Evolutionary conservation across 306 rosid species (phyloP), one percentile per base, ranked within the genome.

Genomic region (Dalbergia oliveri): DNA sequence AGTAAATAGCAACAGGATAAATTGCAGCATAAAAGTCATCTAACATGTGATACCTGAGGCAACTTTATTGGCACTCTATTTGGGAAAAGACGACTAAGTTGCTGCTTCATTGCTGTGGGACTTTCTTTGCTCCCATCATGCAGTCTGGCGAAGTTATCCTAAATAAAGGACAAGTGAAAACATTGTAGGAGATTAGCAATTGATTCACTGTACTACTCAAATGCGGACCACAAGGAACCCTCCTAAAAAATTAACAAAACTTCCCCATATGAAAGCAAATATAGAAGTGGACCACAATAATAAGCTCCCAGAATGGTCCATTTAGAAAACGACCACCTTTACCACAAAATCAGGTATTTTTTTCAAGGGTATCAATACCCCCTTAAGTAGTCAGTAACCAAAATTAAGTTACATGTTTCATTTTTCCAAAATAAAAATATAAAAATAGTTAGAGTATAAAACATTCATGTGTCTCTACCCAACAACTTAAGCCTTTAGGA

Each of bases 41-140:
- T 61, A 14, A 61, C 51, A 10, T 8, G 35, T 37, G 39, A 62
- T 89, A 94, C 99, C 99, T 91, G 98, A 66, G 99, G 99, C 75
- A 87, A 84, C 79, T 90, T 94, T 82, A 95, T 84, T 11, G 87
- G 82, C 70, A 95, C 97, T 86, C 87, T 95, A 87, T 95, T 93
- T 14, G 98, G 99, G 82, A 95, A 95, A 78, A 93, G 91, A 33
- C 95, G 89, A 69, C 79, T 68, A 53, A 26, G 3, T 26, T 91
- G 97, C 65, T 91, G 97, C 89, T 95, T 93, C 85, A 87, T 81
- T 11, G 93, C 84, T 89, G 93, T 94, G 23, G 97, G 88, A 70
- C 85, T 90, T 84, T 94, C 99, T 84, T 94, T 94, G 85, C 85
- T 88, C 82, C 94, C 87, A 82, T 93, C 97, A 74, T 84, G 97